Conservation (phyloP, 768 basidiomycete species). For the Russula earlei region DNA sequence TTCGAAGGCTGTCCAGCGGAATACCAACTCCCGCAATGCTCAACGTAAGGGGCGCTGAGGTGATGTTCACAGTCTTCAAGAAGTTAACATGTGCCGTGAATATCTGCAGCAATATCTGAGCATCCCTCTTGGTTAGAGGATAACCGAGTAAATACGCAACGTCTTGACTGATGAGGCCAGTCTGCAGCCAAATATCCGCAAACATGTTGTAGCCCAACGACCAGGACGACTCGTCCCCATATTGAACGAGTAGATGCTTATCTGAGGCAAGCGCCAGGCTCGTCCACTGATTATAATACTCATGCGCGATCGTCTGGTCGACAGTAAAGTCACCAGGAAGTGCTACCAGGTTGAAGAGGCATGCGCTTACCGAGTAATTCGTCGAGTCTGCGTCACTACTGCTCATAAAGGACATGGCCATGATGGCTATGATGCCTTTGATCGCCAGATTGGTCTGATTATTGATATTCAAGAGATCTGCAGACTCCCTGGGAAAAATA, state of each 20-base stretch:
- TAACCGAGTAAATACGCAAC: neutral
- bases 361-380: neutral
- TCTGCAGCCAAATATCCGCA: slow-evolving; percentile 14
- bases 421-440: slow-evolving; percentile 18
- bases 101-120: neutral
- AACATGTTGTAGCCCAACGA: slow-evolving; percentile 17
- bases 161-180: neutral
- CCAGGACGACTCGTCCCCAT: slow-evolving; percentile 10
- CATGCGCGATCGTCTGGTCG: neutral
- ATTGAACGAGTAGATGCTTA: slow-evolving; percentile 8
- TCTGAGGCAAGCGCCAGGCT: slow-evolving; percentile 5
- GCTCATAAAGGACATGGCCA: slow-evolving; percentile 14
- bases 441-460: slow-evolving; percentile 17
- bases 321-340: neutral
- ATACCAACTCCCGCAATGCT: slow-evolving; percentile 1
- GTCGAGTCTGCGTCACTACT: neutral
- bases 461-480: neutral
- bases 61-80: neutral
- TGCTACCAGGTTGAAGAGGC: neutral
- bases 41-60: neutral
- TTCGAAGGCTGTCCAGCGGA: slow-evolving; percentile 11
- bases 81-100: slow-evolving; percentile 9
- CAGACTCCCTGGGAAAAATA: neutral
- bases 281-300: slow-evolving; percentile 6
- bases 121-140: neutral